A percentile compares a stretch with the other conserved stretches of the same genome.
phyloP scores from a whole-genome alignment of 176 grass and related monocot species.

The Oryza australiensis region DNA sequence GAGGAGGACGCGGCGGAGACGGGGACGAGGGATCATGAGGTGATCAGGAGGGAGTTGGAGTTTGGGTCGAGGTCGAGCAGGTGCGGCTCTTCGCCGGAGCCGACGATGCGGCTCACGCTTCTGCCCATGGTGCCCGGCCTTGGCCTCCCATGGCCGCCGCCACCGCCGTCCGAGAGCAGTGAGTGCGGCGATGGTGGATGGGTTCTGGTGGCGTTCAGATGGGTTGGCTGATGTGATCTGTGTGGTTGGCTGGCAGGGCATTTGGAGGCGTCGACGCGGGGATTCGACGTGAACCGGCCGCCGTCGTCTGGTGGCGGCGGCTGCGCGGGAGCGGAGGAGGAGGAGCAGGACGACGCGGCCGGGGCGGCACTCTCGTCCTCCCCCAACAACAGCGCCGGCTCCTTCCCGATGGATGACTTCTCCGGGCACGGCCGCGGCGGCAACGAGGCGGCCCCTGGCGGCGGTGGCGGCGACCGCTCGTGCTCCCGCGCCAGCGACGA shows the following conservation, averaged over 20 bases:
- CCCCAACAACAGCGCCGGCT: slow-evolving; percentile 69
- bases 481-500: slow-evolving; percentile 74
- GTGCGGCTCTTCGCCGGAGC: slow-evolving; percentile 43
- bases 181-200: not conserved
- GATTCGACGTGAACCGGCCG: slow-evolving; percentile 84
- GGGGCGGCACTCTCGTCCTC: slow-evolving; percentile 59
- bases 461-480: slow-evolving; percentile 29
- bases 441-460: not conserved
- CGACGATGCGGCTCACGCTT: slow-evolving; percentile 53
- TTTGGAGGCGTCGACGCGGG: slow-evolving; percentile 53
- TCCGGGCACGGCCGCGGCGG: slow-evolving; percentile 5
- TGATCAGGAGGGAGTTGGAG: slow-evolving; percentile 28
- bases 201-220: not conserved
- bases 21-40: slow-evolving; percentile 11
- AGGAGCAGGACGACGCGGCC: slow-evolving; percentile 47
- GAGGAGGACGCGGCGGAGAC: not conserved
- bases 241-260: slow-evolving; percentile 46
- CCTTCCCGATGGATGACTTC: slow-evolving; percentile 57
- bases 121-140: slow-evolving; percentile 40
- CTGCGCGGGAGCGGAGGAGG: slow-evolving; percentile 21
- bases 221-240: not conserved
- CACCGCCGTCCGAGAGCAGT: slow-evolving; percentile 36
- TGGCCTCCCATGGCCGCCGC: slow-evolving; percentile 50
- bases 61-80: not conserved
- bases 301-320: slow-evolving; percentile 27